Percentiles rank a stretch among this genome's conserved stretches.
Evolutionary conservation across 805 yeast species (phyloP).

Genomic region (Saccharomyces jurei): DNA sequence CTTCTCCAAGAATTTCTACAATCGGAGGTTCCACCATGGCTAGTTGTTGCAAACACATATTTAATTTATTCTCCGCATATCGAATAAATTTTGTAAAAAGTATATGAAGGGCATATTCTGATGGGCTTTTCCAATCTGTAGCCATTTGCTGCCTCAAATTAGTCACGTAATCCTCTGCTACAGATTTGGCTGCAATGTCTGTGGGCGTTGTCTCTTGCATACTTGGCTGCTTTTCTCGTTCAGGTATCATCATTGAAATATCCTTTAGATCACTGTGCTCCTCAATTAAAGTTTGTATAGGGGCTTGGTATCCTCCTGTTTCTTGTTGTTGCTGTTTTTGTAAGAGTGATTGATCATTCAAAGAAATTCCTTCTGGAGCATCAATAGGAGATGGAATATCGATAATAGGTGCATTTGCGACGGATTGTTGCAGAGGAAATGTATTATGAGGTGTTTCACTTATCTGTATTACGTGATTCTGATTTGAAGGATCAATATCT

Average conservation of each 20-base stretch:
- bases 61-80: conserved; percentile 81
- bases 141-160: conserved; percentile 34
- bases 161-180: conserved; percentile 21
- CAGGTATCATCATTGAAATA: conserved; percentile 1
- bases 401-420: conserved; percentile 8
- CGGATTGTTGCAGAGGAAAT: conserved; percentile 1
- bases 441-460: neutral
- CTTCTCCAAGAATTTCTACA: conserved; percentile 70
- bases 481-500: neutral
- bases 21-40: conserved; percentile 67
- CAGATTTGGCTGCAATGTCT: conserved; percentile 10
- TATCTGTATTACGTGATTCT: neutral
- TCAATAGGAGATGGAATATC: conserved; percentile 16
- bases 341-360: neutral
- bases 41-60: conserved; percentile 58
- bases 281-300: neutral
- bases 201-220: conserved; percentile 6
- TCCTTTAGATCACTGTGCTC: neutral
- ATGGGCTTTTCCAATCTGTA: conserved; percentile 59
- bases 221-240: neutral
- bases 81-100: conserved; percentile 93
- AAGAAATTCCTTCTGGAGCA: conserved; percentile 2
- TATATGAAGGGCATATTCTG: conserved; percentile 89
- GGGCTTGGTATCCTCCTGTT: neutral
- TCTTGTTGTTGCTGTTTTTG: neutral